phyloP scores from a whole-genome alignment of 2,329 filamentous ascomycete genomes.

The Claviceps monticola region DNA sequence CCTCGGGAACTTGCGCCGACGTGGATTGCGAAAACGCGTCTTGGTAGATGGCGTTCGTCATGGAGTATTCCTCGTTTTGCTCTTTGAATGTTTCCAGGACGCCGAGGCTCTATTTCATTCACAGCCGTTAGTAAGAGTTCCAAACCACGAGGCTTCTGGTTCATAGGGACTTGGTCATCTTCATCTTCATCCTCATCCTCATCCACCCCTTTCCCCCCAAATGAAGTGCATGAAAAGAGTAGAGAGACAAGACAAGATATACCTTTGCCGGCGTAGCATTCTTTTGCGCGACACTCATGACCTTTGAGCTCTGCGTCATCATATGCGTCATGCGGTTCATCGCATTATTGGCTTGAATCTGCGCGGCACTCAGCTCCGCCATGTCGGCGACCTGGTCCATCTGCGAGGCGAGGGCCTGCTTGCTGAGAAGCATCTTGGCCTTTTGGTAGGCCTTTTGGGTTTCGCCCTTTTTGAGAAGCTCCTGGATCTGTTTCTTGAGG shows the following conservation, averaged over 20 bases:
- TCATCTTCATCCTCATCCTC: no score
- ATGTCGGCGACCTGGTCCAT: slow-evolving; percentile 53
- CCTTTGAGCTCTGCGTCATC: slow-evolving; percentile 45
- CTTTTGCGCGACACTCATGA: slow-evolving; percentile 44
- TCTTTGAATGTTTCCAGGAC: slow-evolving; percentile 47
- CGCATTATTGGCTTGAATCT: slow-evolving; percentile 50
- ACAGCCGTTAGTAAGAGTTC: no score
- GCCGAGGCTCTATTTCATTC: slow-evolving; percentile 32
- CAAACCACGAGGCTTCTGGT: no score
- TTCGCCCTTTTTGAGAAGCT: slow-evolving; percentile 48
- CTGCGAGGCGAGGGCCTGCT: slow-evolving; percentile 47
- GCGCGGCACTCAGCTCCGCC: slow-evolving; percentile 44
- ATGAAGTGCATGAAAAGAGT: neutral
- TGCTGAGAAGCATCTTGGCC: slow-evolving; percentile 47
- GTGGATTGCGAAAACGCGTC: slow-evolving; percentile 73
- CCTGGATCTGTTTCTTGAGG: slow-evolving; percentile 49
- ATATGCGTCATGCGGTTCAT: slow-evolving; percentile 53
- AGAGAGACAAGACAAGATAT: slow-evolving; percentile 4
- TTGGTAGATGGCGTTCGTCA: slow-evolving; percentile 64
- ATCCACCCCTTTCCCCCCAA: neutral
- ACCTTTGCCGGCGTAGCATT: slow-evolving; percentile 46
- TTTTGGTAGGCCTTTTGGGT: slow-evolving; percentile 50
- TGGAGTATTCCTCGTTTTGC: slow-evolving; percentile 50
- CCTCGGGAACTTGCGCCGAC: slow-evolving; percentile 57
- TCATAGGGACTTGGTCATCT: no score